These are phyloP conservation scores for Dryadomyces quercivorus DNA, from an alignment of 2,329 filamentous ascomycete species.

Conservation along the genomic window DNA sequence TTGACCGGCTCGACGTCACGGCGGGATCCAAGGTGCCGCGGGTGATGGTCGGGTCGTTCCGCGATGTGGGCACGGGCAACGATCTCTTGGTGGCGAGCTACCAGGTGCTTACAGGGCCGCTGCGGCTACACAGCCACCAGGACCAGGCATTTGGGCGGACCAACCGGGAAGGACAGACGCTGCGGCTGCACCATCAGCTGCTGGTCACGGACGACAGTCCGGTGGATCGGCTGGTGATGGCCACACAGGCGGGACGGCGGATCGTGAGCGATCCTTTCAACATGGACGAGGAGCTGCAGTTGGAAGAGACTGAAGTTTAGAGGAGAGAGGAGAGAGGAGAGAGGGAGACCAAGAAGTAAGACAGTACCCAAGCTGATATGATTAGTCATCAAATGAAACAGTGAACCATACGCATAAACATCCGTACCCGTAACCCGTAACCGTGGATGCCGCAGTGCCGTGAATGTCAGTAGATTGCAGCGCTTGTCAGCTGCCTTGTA, in stretches of 20 bases:
- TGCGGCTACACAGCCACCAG: slow-evolving; percentile 13
- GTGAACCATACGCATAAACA: too few relatives aligned
- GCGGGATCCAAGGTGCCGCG: slow-evolving; percentile 1
- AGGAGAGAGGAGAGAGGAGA: neutral
- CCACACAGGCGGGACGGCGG: slow-evolving; percentile 11
- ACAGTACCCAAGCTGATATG: too few relatives aligned
- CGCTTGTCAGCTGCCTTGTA: neutral
- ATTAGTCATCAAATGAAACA: too few relatives aligned
- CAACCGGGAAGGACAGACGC: slow-evolving; percentile 14
- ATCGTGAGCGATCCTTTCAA: slow-evolving; percentile 12
- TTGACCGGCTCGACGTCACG: slow-evolving; percentile 7
- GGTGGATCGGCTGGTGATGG: slow-evolving; percentile 13
- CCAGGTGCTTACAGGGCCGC: slow-evolving; percentile 14
- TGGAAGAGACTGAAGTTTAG: neutral
- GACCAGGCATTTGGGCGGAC: slow-evolving; percentile 15
- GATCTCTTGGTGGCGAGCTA: slow-evolving; percentile 13
- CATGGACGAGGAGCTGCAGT: slow-evolving; percentile 7
- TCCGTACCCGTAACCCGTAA: too few relatives aligned
- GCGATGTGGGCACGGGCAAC: slow-evolving; percentile 13
- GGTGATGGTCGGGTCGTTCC: slow-evolving; percentile 11
- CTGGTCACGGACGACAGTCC: slow-evolving; percentile 13
- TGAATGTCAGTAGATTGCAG: too few relatives aligned
- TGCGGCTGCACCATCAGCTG: slow-evolving; percentile 12
- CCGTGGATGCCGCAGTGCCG: too few relatives aligned
- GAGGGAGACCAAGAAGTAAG: too few relatives aligned